phyloP scores from a whole-genome alignment of 2,329 filamentous ascomycete species.

The Aspergillus puulaauensis region DNA sequence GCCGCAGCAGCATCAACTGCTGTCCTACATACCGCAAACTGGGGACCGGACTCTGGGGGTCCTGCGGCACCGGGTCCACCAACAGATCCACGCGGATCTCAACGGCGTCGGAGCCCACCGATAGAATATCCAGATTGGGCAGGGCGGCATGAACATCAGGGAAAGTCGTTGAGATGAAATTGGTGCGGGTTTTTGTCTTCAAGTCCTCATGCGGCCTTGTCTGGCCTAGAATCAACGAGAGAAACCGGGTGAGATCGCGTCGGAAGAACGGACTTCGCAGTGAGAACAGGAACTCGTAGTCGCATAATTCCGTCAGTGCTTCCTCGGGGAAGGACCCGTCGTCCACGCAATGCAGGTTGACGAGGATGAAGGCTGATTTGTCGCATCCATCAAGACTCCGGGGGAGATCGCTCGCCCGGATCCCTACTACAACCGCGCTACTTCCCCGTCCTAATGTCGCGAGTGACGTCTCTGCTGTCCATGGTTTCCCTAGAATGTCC shows the following conservation, averaged over 20 bases:
- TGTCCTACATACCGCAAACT: conserved; percentile 82
- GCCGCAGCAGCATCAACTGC: conserved; percentile 79
- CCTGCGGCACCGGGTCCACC: conserved; percentile 65
- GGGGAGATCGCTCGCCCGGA: conserved; percentile 59
- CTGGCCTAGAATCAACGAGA: conserved; percentile 77
- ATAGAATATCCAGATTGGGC: conserved; percentile 82
- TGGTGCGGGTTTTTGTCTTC: conserved; percentile 69
- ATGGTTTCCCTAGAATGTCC: conserved; percentile 74
- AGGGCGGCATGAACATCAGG: conserved; percentile 79
- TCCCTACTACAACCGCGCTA: conserved; percentile 66
- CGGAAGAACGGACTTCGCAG: conserved; percentile 66
- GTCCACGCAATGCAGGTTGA: conserved; percentile 76
- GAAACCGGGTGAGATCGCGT: conserved; percentile 73
- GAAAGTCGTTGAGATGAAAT: conserved; percentile 85
- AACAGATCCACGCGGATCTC: conserved; percentile 82
- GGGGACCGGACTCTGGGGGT: conserved; percentile 62
- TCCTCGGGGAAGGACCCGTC: conserved; percentile 68
- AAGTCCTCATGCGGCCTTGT: conserved; percentile 75
- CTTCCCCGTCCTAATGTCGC: conserved; percentile 55
- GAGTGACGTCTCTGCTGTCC: conserved; percentile 59
- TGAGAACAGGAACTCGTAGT: conserved; percentile 86
- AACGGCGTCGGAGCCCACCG: conserved; percentile 81
- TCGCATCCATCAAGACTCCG: conserved; percentile 60
- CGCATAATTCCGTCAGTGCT: conserved; percentile 65
- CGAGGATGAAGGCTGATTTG: conserved; percentile 61